Evolutionary conservation across 306 rosid species (phyloP).

Genomic region (Gastrolobium bilobum): DNA sequence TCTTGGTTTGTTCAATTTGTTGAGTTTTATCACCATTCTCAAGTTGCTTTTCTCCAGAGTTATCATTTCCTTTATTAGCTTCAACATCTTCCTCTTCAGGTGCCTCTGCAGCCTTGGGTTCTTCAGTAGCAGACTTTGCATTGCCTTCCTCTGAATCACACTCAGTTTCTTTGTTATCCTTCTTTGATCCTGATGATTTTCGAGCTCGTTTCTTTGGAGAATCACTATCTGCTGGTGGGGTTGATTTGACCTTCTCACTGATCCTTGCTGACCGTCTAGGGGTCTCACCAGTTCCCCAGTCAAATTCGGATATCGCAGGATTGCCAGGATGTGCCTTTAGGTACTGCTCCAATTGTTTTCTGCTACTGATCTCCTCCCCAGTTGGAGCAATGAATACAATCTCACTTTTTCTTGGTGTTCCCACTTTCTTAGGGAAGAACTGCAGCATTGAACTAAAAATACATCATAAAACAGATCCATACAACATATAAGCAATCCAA

Average conservation of each 20-base stretch:
- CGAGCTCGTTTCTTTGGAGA: slow-evolving; percentile 79
- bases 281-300: slow-evolving; percentile 92
- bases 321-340: slow-evolving; percentile 81
- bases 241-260: slow-evolving; percentile 71
- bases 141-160: slow-evolving; percentile 52
- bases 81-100: no score
- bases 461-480: slow-evolving; percentile 16
- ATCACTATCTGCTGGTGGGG: slow-evolving; percentile 64
- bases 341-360: slow-evolving; percentile 85
- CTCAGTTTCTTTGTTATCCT: slow-evolving; percentile 67
- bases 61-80: slow-evolving; percentile 39
- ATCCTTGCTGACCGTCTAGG: slow-evolving; percentile 94
- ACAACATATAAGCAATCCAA: no score
- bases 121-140: slow-evolving; percentile 38
- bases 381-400: slow-evolving; percentile 79
- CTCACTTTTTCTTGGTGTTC: slow-evolving; percentile 81
- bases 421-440: slow-evolving; percentile 85
- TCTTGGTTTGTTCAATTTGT: slow-evolving; percentile 41
- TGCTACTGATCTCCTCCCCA: slow-evolving; percentile 80
- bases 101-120: slow-evolving; percentile 54
- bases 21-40: slow-evolving; percentile 56
- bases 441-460: slow-evolving; percentile 46
- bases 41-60: slow-evolving; percentile 37
- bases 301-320: slow-evolving; percentile 80
- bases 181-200: slow-evolving; percentile 68